Conservation (phyloP, 495 filamentous ascomycete genomes). For the Tuber aestivum region DNA sequence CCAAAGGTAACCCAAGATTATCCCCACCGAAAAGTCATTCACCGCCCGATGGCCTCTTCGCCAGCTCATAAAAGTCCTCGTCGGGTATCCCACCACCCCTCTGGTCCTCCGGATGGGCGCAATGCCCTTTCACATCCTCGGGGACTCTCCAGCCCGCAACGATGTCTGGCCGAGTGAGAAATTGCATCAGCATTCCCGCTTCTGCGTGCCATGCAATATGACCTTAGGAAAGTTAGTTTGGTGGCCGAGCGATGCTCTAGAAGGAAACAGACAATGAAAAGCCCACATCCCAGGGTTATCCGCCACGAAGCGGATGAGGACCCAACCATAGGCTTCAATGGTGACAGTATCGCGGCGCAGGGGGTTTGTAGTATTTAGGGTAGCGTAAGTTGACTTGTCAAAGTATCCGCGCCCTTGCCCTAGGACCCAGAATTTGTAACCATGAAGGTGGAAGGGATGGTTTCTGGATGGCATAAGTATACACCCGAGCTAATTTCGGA, state of each 20-base stretch:
- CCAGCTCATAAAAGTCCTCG: constrained; percentile 43
- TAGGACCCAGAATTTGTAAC: constrained; percentile 56
- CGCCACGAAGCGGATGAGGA: constrained; percentile 46
- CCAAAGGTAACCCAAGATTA: not conserved
- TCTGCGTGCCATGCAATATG: constrained; percentile 57
- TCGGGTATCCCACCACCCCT: constrained; percentile 49
- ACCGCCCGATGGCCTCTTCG: not conserved
- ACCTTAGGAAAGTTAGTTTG: constrained; percentile 7
- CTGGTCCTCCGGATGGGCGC: constrained; percentile 45
- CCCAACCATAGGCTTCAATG: constrained; percentile 46
- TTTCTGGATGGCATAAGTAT: constrained; percentile 25
- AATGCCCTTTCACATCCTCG: constrained; percentile 46
- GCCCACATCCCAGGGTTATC: constrained; percentile 54
- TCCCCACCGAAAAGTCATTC: not conserved
- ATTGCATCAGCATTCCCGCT: constrained; percentile 57
- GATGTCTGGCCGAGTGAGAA: constrained; percentile 49
- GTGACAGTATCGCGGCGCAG: constrained; percentile 46
- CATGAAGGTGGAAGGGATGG: constrained; percentile 64
- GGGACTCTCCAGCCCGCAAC: constrained; percentile 48
- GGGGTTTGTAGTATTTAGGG: constrained; percentile 20
- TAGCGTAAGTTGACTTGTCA: constrained; percentile 19
- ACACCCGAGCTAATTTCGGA: not conserved
- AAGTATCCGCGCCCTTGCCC: constrained; percentile 54
- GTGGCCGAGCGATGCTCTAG: not conserved
- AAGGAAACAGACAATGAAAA: constrained; percentile 35